phyloP scores from a whole-genome alignment of 345 rosid species.

The Lenwebbia sp. region DNA sequence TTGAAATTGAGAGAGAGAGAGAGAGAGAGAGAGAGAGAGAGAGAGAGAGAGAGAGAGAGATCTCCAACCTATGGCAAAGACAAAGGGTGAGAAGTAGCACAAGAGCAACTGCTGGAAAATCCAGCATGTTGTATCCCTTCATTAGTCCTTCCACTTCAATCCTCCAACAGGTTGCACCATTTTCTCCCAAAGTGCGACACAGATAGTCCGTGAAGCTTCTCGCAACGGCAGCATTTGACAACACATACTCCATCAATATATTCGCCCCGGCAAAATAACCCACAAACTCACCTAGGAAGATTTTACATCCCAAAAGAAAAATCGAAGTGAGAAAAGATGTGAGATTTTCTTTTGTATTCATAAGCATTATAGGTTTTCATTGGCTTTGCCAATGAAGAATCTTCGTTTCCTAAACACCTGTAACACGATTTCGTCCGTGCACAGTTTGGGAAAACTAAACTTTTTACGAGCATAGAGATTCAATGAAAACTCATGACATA shows the following conservation, averaged over 20 bases:
- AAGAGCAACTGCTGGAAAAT: slow-evolving; percentile 75
- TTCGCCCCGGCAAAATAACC: slow-evolving; percentile 90
- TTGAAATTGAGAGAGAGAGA: background rate
- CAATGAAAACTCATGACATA: background rate
- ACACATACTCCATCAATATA: slow-evolving; percentile 84
- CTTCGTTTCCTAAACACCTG: background rate
- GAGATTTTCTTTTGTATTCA: background rate
- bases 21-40: no score
- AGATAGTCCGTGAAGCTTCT: slow-evolving; percentile 80
- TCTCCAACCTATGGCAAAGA: slow-evolving; percentile 62
- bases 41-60: background rate
- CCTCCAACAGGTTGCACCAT: slow-evolving; percentile 55
- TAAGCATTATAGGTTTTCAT: background rate
- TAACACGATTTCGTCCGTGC: background rate
- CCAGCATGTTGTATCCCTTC: slow-evolving; percentile 64
- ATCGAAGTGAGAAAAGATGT: background rate
- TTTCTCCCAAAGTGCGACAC: slow-evolving; percentile 54
- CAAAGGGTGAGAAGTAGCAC: slow-evolving; percentile 79
- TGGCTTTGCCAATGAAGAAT: background rate
- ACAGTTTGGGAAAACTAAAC: background rate
- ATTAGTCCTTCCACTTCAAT: slow-evolving; percentile 46
- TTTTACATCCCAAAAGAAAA: background rate
- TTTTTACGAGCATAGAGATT: background rate
- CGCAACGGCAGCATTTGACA: slow-evolving; percentile 90
- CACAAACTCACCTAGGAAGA: slow-evolving; percentile 58